Evolutionary conservation across 768 basidiomycete genomes (phyloP), one percentile per base, ranked within the genome.

Genomic region (Asterophora parasitica): DNA sequence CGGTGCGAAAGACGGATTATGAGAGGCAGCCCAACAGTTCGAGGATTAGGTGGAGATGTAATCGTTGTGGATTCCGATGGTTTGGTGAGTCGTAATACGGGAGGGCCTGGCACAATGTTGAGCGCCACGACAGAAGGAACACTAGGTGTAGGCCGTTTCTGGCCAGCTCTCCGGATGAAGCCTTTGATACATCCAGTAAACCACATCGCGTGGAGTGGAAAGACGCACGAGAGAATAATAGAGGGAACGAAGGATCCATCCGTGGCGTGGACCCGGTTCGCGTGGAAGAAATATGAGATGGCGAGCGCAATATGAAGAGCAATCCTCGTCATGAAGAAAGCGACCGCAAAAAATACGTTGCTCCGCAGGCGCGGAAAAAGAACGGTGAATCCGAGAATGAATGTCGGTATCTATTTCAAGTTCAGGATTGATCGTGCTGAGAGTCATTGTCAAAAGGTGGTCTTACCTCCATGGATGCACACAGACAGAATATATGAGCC

Each of bases 251-350:
- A 62, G 1, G 72, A 71, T 10, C 71, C 69, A 0, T 49, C 55
- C 3, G 68, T 58, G 28, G 58, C 52, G 4, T 60, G 52, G 0
- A 55, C 35, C 17, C 74, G 61, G 43, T 67, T 63, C 32, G 55
- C 49, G 26, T 57, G 49, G 3, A 60, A 28, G 40, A 60, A 34
- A 33, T 69, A 69, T 0, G 68, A 52, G 15, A 61, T 36, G n/a
- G 66, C 54, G 34, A 78, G 58, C 23, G 63, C 33, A 23, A 72
- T 11, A 53, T 82, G 78, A 40, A 79, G 62, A 4, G 58, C 32
- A 34, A 82, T 79, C 19, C 80, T 71, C 17, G 77, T 75, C 35
- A 61, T n/a, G 58, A 81, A 79, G 61, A 81, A 81, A 5, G 66
- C 53, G 1, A 67, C 7, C 0, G 75, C 73, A 59, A 82, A 82